Evolutionary conservation across 2,329 filamentous ascomycete species (phyloP), one percentile per base, ranked within the genome.

Genomic region (Cladosporium sp.): DNA sequence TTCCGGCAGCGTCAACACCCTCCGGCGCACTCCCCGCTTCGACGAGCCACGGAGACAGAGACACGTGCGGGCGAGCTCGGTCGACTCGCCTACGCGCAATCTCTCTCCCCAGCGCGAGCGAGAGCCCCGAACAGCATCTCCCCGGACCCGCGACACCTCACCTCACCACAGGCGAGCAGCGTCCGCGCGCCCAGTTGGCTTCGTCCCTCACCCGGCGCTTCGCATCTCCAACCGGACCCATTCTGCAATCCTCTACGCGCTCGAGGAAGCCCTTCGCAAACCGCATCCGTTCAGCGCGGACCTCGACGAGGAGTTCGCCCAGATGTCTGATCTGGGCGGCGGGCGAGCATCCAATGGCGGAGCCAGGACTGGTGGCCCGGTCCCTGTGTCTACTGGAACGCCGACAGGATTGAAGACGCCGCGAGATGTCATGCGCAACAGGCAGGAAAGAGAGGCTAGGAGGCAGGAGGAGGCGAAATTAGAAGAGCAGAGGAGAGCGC

Each of bases 371-470:
- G 70, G 74, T 14, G 79, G 76, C 16, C 75, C 78, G 11, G 75
- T 78, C 14, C 76, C 78, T n/a, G 76, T 80, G 18, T 54, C 72
- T 73, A 57, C 70, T 69, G 55, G 70, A 72, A 54, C 70, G 71
- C 57, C 75, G 70, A 54, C 69, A 54, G 84, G 86, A 22, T 87
- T 96, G 56, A 82, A 86, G 60, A 91, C 90, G 34, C 92, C 92
- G 13, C 84, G 87, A 59, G 87, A 92, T 73, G 92, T 97, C 63
- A 95, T 96, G 91, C 84, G 88, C 70, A 85, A 91, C 67, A 84
- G 91, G 53, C 80, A 81, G 52, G 87, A 87, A 59, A 81, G 91
- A 57, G 89, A 95, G 69, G 82, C 85, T 22, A 59, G 85, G 54
- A 80, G 82, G 57, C 79, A 80, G 61, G 84, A 84, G 42, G 84